These are phyloP conservation scores for Venustampulla echinocandica DNA, from an alignment of 495 filamentous ascomycete genomes.

Conservation along the genomic window DNA sequence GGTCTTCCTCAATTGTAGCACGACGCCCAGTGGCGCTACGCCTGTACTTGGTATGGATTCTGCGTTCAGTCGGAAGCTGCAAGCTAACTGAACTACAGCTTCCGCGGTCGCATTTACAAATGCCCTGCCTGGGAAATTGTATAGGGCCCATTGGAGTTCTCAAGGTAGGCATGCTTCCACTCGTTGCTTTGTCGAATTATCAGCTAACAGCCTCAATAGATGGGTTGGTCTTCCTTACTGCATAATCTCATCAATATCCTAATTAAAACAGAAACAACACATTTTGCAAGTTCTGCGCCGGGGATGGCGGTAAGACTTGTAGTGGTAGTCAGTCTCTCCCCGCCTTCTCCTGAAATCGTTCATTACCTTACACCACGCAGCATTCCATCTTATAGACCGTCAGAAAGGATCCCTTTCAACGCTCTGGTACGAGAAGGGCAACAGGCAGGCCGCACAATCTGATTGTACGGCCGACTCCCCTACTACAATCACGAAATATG, in stretches of 20 bases:
- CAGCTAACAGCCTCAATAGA: neutral
- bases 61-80: neutral
- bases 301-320: neutral
- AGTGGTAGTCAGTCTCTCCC: neutral
- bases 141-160: neutral
- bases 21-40: neutral
- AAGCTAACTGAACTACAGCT: neutral
- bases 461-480: neutral
- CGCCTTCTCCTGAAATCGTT: neutral
- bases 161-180: neutral
- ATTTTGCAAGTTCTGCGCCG: neutral
- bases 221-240: neutral
- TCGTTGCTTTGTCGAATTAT: neutral
- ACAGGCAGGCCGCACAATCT: neutral
- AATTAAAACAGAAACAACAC: neutral
- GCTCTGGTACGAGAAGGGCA: neutral
- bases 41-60: neutral
- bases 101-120: neutral
- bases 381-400: neutral
- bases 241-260: neutral
- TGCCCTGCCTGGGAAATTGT: neutral
- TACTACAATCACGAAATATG: neutral
- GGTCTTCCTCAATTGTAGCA: neutral
- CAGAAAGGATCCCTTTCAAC: no score
- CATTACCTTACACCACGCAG: neutral